Percentiles rank a stretch among this genome's conserved stretches.
phyloP scores from a whole-genome alignment of 164 flowering plant species.

The Tetracentron sinense region DNA sequence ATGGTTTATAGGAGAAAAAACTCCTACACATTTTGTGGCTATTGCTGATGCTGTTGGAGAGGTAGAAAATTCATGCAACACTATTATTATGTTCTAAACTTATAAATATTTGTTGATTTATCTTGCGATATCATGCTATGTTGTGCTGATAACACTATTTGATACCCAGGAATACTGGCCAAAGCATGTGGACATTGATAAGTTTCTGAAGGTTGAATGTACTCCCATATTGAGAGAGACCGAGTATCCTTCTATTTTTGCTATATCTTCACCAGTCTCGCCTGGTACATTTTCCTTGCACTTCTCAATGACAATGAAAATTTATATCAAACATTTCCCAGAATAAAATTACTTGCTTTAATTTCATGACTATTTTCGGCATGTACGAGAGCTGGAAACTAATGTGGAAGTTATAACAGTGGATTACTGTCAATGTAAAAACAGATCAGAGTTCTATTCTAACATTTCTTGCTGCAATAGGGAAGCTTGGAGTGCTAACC shows the following conservation, averaged over 20 bases:
- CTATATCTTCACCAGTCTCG: conserved; percentile 77
- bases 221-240: conserved; percentile 62
- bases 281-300: conserved; percentile 47
- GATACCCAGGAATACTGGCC: conserved; percentile 78
- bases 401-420: no score
- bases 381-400: neutral
- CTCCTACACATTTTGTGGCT: conserved; percentile 57
- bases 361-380: neutral
- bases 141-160: conserved; percentile 13
- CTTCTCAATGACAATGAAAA: neutral
- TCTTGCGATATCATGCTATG: neutral
- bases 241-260: conserved; percentile 74
- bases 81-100: neutral
- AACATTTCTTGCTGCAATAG: neutral
- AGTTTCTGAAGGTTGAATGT: conserved; percentile 84
- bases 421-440: no score
- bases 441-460: no score
- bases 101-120: neutral
- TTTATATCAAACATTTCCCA: neutral
- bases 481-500: neutral
- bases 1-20: conserved; percentile 81
- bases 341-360: neutral
- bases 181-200: conserved; percentile 69
- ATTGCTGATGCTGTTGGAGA: conserved; percentile 67
- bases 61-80: conserved; percentile 36